Conservation (phyloP, 139 green algal genomes). For the Pycnococcus provasolii region DNA sequence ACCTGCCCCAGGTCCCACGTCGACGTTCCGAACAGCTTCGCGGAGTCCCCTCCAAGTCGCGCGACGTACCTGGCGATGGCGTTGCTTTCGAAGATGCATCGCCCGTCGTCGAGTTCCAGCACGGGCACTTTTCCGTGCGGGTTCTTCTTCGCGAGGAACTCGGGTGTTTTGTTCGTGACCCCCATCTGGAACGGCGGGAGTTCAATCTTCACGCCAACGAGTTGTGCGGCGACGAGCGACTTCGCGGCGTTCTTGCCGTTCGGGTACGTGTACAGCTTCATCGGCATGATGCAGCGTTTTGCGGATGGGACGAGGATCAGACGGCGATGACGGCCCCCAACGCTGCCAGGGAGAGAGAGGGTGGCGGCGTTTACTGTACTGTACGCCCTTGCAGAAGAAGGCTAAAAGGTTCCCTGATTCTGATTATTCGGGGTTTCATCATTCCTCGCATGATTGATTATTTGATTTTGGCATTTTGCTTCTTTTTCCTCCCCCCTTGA, state of each 20-base stretch:
- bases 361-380: no score
- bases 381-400: no score
- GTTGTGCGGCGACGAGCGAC: constrained; percentile 48
- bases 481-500: no score
- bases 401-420: no score
- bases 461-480: no score
- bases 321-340: no score
- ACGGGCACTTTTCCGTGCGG: constrained; percentile 47
- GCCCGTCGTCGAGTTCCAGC: constrained; percentile 25
- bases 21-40: background rate
- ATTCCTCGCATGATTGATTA: no score
- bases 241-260: constrained; percentile 50
- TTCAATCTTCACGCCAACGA: constrained; percentile 41
- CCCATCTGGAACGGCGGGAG: constrained; percentile 38
- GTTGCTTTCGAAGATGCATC: constrained; percentile 47
- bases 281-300: background rate
- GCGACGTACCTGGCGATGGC: constrained; percentile 49
- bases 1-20: constrained; percentile 24
- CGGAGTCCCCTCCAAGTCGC: constrained; percentile 15
- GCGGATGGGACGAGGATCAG: no score
- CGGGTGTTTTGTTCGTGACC: constrained; percentile 43
- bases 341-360: no score
- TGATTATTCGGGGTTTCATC: no score
- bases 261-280: constrained; percentile 40
- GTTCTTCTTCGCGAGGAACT: constrained; percentile 44